Evolutionary conservation across 208 protist genomes (phyloP), one percentile per base, ranked within the genome.

Genomic region (Ichthyophonus hoferi): DNA sequence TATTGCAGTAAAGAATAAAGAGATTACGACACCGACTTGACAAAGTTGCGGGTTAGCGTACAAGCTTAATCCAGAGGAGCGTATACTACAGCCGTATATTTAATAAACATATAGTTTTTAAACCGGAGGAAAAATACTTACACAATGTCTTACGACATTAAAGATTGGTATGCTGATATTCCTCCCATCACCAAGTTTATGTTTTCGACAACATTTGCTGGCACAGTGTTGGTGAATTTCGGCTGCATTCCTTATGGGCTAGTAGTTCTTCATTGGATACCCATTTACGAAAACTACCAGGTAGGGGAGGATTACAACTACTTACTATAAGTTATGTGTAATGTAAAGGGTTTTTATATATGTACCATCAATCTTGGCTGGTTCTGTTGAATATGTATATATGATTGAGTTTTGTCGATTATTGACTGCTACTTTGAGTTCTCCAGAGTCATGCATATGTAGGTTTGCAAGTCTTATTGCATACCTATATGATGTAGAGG

Each of bases 191-290:
- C 77, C 0, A 85, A 38, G 81, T 14, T 85, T 7, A 17, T 85
- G 33, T 85, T 85, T 58, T 14, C 38, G 17, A 58, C n/a, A 17
- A 42, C 81, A 7, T 85, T 85, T 50, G 81, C 33, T 33, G 24
- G 24, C 12, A 85, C 81, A 58, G 7, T 85, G 39, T 7, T 38
- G 7, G 81, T 85, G 33, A 85, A 85, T 34, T 85, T 85, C 38
- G 81, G 81, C 0, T 37, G 38, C n/a, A 38, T 85, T 34, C 24
- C 24, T 3, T 40, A 7, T 85, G 35, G 14, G n/a, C 41, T 42
- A 7, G 33, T 85, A 0, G 12, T 85, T 50, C 81, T 85, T 2
- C 7, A 14, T 58, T 85, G 81, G 81, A 38, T 17, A 17, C 14
- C 12, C 40, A 85, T 85, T 37, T 81, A 81, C 34, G 7, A 7